phyloP scores from a whole-genome alignment of 257 asterid species.

The Rhazya stricta region DNA sequence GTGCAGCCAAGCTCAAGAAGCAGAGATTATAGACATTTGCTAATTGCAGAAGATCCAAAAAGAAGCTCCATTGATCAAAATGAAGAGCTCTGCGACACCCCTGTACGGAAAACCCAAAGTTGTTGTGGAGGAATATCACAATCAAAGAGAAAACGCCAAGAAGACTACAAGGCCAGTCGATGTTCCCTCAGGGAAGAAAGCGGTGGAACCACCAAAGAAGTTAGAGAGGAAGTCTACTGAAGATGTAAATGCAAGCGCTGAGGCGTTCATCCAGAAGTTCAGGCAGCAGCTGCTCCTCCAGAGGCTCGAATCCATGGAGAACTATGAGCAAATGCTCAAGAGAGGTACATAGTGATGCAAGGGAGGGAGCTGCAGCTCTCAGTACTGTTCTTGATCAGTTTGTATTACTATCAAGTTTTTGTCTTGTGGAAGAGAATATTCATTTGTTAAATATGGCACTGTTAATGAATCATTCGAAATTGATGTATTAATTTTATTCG shows the following conservation, averaged over 20 bases:
- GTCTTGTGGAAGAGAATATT: not conserved
- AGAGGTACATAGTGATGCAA: slow-evolving; percentile 29
- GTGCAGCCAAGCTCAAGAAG: not conserved
- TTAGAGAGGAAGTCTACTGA: slow-evolving; percentile 39
- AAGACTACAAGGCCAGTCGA: not conserved
- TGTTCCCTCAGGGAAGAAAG: slow-evolving; percentile 13
- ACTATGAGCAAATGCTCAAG: slow-evolving; percentile 64
- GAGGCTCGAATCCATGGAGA: slow-evolving; percentile 75
- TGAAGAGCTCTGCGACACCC: not conserved
- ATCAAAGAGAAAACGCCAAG: not conserved
- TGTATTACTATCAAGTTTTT: not conserved
- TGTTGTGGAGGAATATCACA: not conserved
- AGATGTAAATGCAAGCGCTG: slow-evolving; percentile 67
- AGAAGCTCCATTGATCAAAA: not conserved
- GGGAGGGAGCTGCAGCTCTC: not conserved
- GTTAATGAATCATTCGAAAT: not conserved
- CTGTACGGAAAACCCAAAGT: not conserved
- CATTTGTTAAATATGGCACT: not conserved
- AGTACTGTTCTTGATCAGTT: not conserved
- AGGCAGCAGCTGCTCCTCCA: slow-evolving; percentile 58
- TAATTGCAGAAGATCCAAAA: no score
- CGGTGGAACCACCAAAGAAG: slow-evolving; percentile 25
- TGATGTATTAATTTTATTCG: not conserved
- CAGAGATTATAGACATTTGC: not conserved
- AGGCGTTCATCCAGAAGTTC: slow-evolving; percentile 62